phyloP scores from a whole-genome alignment of 192 early-diverging fungal genomes.

The Coemansia sp. region DNA sequence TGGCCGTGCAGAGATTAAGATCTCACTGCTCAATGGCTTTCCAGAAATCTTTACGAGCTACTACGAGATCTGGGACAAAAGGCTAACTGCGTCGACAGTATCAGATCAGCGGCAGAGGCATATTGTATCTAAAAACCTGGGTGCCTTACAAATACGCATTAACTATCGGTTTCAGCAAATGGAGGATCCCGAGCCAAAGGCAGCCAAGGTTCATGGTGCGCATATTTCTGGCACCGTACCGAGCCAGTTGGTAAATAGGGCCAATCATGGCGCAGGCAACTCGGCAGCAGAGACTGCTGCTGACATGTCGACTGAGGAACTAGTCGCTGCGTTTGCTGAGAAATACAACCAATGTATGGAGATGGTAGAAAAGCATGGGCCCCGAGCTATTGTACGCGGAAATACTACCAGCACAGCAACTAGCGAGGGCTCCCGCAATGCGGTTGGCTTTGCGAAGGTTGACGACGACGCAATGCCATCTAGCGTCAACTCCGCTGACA shows the following conservation, averaged over 20 bases:
- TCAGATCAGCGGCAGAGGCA: slow-evolving; percentile 58
- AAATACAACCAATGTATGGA: slow-evolving; percentile 43
- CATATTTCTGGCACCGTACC: slow-evolving; percentile 42
- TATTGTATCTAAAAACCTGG: slow-evolving; percentile 63
- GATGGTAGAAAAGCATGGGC: slow-evolving; percentile 25
- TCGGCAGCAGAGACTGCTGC: slow-evolving; percentile 10
- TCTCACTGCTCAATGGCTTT: slow-evolving; percentile 61
- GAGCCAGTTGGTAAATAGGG: slow-evolving; percentile 34
- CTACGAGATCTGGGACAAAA: slow-evolving; percentile 77
- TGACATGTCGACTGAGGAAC: slow-evolving; percentile 41
- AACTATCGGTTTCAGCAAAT: slow-evolving; percentile 64
- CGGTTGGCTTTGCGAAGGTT: slow-evolving; percentile 37
- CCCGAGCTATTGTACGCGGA: slow-evolving; percentile 27
- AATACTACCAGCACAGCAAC: slow-evolving; percentile 1
- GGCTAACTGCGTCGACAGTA: slow-evolving; percentile 61
- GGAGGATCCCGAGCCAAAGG: slow-evolving; percentile 51
- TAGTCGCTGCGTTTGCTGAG: slow-evolving; percentile 47
- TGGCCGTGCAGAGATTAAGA: slow-evolving; percentile 67
- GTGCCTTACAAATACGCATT: slow-evolving; percentile 66
- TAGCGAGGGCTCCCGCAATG: slow-evolving; percentile 5
- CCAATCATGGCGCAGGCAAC: slow-evolving; percentile 5
- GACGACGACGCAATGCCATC: slow-evolving; percentile 35
- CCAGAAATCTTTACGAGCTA: slow-evolving; percentile 71
- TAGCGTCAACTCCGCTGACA: not conserved
- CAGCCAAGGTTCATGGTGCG: slow-evolving; percentile 32